These are phyloP conservation scores for Candida incommunis DNA, from an alignment of 805 yeast genomes.

Conservation along the genomic window DNA sequence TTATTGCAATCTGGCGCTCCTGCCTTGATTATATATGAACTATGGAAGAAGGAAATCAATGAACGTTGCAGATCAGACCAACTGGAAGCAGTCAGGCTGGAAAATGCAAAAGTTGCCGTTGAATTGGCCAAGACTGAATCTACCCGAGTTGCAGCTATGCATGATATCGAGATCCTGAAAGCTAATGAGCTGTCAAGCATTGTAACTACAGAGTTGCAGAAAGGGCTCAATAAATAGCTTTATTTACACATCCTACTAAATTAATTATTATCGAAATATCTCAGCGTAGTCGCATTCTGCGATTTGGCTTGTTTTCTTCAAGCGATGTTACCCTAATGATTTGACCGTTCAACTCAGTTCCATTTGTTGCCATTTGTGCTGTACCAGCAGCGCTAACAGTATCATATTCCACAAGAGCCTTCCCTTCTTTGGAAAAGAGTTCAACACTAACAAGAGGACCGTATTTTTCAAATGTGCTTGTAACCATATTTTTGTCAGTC, in stretches of 20 bases:
- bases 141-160: background rate
- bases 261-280: no score
- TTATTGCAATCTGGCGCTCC: constrained; percentile 8
- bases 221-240: background rate
- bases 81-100: background rate
- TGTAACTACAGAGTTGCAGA: constrained; percentile 19
- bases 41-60: constrained; percentile 9
- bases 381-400: constrained; percentile 34
- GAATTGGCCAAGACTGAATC: background rate
- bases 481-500: background rate
- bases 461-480: background rate
- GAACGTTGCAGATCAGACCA: constrained; percentile 7
- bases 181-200: constrained; percentile 34
- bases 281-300: no score
- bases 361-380: constrained; percentile 32
- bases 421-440: constrained; percentile 7
- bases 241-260: no score
- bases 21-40: constrained; percentile 5
- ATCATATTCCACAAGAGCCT: constrained; percentile 37
- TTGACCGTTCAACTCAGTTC: constrained; percentile 8
- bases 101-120: background rate
- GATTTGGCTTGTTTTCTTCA: no score
- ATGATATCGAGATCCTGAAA: constrained; percentile 12
- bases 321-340: no score
- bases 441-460: background rate